These are phyloP conservation scores for Aspergillus spinulosporus DNA, from an alignment of 2,329 filamentous ascomycete genomes.

Conservation along the genomic window DNA sequence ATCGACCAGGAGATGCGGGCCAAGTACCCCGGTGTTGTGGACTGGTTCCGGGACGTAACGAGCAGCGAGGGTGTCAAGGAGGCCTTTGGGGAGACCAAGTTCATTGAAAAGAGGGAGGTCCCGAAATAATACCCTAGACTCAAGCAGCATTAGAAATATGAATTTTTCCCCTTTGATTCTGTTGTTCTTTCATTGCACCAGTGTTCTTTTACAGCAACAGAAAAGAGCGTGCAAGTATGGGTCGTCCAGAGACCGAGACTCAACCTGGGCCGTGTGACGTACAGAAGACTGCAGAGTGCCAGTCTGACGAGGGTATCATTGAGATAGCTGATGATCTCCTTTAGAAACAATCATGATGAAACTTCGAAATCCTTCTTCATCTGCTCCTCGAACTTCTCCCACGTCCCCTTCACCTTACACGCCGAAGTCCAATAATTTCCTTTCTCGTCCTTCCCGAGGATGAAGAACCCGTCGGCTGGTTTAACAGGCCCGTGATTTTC, in stretches of 20 bases:
- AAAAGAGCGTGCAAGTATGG: no score
- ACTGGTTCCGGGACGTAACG: conserved; percentile 22
- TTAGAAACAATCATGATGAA: not conserved
- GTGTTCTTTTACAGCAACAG: no score
- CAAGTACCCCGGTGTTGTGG: conserved; percentile 25
- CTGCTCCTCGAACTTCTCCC: conserved; percentile 17
- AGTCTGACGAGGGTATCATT: no score
- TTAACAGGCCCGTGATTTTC: conserved; percentile 21
- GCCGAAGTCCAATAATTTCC: conserved; percentile 23
- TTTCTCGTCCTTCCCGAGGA: conserved; percentile 19
- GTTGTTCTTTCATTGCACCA: no score
- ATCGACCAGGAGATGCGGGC: conserved; percentile 31
- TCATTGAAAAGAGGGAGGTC: conserved; percentile 14
- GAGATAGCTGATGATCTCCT: no score
- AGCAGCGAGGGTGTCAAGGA: conserved; percentile 10
- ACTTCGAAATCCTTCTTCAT: conserved; percentile 15
- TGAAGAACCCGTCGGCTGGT: conserved; percentile 20
- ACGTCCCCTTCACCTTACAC: conserved; percentile 21
- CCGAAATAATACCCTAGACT: conserved; percentile 5
- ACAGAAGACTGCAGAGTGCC: no score
- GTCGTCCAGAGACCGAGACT: no score
- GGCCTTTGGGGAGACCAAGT: conserved; percentile 14
- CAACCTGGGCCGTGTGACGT: no score
- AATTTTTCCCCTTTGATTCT: no score
- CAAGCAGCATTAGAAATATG: not conserved